Conservation (phyloP, 1,284 basidiomycete genomes). For the Ustilago xerochloae region DNA sequence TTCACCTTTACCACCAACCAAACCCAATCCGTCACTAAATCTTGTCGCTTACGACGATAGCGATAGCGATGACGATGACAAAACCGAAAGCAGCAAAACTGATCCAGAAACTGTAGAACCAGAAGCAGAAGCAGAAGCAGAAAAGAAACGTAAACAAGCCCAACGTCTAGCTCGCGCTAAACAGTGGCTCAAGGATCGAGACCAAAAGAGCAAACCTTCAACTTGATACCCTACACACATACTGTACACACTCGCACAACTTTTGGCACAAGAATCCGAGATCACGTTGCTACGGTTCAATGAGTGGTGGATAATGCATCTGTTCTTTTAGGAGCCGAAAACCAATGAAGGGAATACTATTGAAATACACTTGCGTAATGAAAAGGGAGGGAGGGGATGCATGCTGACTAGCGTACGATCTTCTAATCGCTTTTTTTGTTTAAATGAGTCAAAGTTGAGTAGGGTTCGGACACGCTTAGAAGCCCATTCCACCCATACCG, state of each 20-base stretch:
- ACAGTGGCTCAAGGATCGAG: constrained; percentile 16
- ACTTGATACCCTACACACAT: background rate
- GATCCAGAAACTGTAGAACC: background rate
- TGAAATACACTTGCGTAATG: constrained; percentile 36
- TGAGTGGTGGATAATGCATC: constrained; percentile 13
- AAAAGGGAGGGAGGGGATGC: background rate
- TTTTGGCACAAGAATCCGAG: too few relatives aligned
- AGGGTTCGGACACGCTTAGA: constrained; percentile 33
- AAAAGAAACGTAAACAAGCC: constrained; percentile 24
- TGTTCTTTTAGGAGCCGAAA: background rate
- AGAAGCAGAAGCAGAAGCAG: background rate
- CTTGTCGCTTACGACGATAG: constrained; percentile 29
- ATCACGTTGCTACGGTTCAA: background rate
- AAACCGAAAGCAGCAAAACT: background rate
- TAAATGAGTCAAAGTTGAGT: background rate
- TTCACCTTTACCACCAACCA: background rate
- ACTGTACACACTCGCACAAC: background rate
- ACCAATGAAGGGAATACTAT: constrained; percentile 47
- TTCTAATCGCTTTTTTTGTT: constrained; percentile 9
- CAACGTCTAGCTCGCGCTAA: constrained; percentile 31
- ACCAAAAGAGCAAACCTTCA: background rate
- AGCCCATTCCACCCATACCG: constrained; percentile 67
- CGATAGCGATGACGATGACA: constrained; percentile 4
- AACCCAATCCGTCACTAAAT: too few relatives aligned
- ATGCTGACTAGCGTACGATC: background rate